phyloP scores from a whole-genome alignment of 495 filamentous ascomycete genomes.

The Aspergillus baeticus region DNA sequence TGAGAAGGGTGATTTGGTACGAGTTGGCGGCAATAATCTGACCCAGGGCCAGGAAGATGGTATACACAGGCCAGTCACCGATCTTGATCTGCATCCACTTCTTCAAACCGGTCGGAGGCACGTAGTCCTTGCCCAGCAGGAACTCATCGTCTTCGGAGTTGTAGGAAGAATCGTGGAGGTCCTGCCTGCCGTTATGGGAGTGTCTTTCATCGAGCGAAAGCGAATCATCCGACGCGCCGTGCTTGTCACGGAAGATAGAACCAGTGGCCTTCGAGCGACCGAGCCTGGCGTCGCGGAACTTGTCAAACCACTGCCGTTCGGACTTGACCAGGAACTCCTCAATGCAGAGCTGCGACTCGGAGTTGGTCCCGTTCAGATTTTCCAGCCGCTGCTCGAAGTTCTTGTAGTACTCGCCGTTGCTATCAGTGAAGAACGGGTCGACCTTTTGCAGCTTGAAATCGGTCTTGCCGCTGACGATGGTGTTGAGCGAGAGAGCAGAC shows the following conservation, averaged over 20 bases:
- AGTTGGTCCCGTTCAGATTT: slow-evolving; percentile 52
- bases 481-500: slow-evolving; percentile 49
- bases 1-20: slow-evolving; percentile 69
- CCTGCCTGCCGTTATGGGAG: slow-evolving; percentile 29
- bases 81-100: slow-evolving; percentile 48
- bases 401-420: slow-evolving; percentile 58
- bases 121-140: slow-evolving; percentile 60
- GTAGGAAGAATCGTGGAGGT: slow-evolving; percentile 12
- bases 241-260: slow-evolving; percentile 38
- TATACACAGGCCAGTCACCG: slow-evolving; percentile 70
- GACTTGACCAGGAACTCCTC: slow-evolving; percentile 65
- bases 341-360: slow-evolving; percentile 61
- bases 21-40: slow-evolving; percentile 71
- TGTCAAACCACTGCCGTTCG: slow-evolving; percentile 68
- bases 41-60: slow-evolving; percentile 60
- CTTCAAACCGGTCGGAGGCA: slow-evolving; percentile 63
- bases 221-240: slow-evolving; percentile 31
- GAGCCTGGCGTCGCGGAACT: slow-evolving; percentile 56
- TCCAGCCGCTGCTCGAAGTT: slow-evolving; percentile 61
- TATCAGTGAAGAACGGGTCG: slow-evolving; percentile 69
- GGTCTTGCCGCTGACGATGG: slow-evolving; percentile 59
- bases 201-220: slow-evolving; percentile 31
- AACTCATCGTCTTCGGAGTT: slow-evolving; percentile 50
- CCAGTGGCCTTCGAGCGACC: slow-evolving; percentile 41
- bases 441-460: slow-evolving; percentile 69